Percentiles rank a stretch among this genome's conserved stretches.
These are phyloP conservation scores for Sesbania bispinosa DNA, from an alignment of 306 rosid genomes.

Conservation along the genomic window DNA sequence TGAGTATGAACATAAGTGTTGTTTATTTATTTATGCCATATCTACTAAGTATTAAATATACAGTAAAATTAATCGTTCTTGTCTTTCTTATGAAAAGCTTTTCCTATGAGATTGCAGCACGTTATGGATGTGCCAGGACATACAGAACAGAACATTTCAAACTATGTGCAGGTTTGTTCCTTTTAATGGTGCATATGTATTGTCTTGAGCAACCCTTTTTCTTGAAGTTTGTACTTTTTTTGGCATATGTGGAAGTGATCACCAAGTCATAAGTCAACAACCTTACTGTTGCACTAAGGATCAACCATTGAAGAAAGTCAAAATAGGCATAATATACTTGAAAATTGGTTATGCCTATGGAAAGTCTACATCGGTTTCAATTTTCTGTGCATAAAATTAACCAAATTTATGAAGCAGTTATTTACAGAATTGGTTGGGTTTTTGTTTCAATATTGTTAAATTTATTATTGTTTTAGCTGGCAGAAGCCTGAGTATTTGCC, in stretches of 20 bases:
- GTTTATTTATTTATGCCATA: neutral
- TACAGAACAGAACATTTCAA: constrained; percentile 22
- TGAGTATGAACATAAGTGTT: constrained; percentile 23
- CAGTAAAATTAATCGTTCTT: neutral
- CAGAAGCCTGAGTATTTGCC: neutral
- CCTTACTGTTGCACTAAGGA: neutral
- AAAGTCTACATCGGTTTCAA: neutral
- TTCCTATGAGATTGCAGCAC: constrained; percentile 34
- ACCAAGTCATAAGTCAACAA: neutral
- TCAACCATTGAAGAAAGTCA: neutral
- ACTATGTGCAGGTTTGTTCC: constrained; percentile 45
- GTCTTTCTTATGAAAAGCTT: constrained; percentile 35
- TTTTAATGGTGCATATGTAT: neutral
- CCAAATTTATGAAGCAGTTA: neutral
- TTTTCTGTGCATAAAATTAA: neutral
- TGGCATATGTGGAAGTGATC: neutral
- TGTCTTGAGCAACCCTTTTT: neutral
- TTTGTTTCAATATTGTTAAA: neutral
- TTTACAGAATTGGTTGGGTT: neutral
- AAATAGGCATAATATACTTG: neutral
- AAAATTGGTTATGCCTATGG: neutral
- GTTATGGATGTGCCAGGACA: constrained; percentile 42
- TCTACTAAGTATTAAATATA: neutral
- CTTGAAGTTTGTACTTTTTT: neutral
- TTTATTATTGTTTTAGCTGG: neutral